Evolutionary conservation across 1,284 basidiomycete genomes (phyloP), one percentile per base, ranked within the genome.

Genomic region (Ganoderma lucidum): DNA sequence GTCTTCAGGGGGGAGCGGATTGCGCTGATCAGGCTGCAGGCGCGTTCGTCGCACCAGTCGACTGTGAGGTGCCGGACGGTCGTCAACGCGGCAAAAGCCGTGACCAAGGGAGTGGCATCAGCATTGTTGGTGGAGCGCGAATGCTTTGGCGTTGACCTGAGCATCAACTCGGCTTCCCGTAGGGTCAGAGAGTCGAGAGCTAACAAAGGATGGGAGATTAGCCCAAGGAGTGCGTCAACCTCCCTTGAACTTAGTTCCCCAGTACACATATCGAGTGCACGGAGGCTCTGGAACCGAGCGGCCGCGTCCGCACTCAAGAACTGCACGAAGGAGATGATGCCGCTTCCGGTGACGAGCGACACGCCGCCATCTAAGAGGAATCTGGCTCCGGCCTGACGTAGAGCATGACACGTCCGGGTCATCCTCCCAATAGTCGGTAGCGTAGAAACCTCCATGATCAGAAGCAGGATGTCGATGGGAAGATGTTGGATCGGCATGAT

Each of bases 331-430:
- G 72, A 67, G 44, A 71, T 35, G 12, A 66, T 5, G 19, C 51
- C 48, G n/a, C 17, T 19, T 53, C 55, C 58, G 3, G 58, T 37
- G 10, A 37, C 12, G 37, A 73, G 64, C 2, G 44, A 35, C 39
- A 67, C 64, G 4, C 64, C 69, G 4, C 32, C 39, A n/a, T 62
- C 61, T 32, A 73, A 53, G 44, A 73, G 69, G 12, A 64, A 56
- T 28, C 65, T 63, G 3, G 65, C 64, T 28, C 69, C 70, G 17
- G 41, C 48, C 5, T 45, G 39, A 15, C 67, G 67, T 10, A 73
- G 58, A 2, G 64, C 39, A n/a, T 62, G 69, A n/a, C 70, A 73
- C 6, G 70, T 69, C 39, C 62, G 45, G 58, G 69, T 69, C 64
- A 69, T 61, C 17, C 39, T 63, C n/a, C 48, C n/a, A 10, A 63